Base-by-base conservation (phyloP, 768 basidiomycete species). In the Asterophora parasitica region DNA sequence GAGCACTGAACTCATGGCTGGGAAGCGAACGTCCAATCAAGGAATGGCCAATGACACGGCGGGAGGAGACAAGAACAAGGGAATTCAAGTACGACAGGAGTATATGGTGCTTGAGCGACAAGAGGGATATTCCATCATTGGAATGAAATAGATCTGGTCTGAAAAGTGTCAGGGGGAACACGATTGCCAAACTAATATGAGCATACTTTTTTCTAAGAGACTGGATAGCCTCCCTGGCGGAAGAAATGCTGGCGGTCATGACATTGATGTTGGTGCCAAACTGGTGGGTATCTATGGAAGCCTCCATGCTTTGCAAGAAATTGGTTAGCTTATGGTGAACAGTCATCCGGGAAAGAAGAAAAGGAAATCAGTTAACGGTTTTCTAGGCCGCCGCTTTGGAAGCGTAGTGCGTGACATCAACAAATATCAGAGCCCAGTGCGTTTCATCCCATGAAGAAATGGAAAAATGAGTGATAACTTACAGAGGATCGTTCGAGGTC, bases 81-180 rank as follows among this genome's bases (percentile, higher is more conserved):
- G 90, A 85, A 48, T 92, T 92, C 8, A 96, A 71, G 63, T 96
- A 95, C 1, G 85, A 85, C 3, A 97, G 66, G 50, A 96, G 75
- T 16, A 88, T 64, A 45, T 92, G 81, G 56, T 93, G 86, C 67
- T 96, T 94, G 42, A 93, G 68, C 9, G 90, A 88, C 17, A 99
- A 74, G 4, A 99, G 74, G 0, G 96, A 97, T 51, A 99, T 91
- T 32, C 96, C 96, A 26, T 89, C 77, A 57, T 73, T 76, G 9
- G 75, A 78, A 51, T 86, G 74, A 15, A 75, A 63, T 39, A 53
- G 40, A 58, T 50, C 55, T 69, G 52, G 40, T 43, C 59, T 57
- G 44, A 39, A 45, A 48, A 58, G 19, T 9, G 27, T 15, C 15
- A 13, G 15, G 5, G 26, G 9, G 13, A 27, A 27, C 3, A n/a